Evolutionary conservation across 805 yeast genomes (phyloP), one percentile per base, ranked within the genome.

Genomic region (Clavispora santaluciae): DNA sequence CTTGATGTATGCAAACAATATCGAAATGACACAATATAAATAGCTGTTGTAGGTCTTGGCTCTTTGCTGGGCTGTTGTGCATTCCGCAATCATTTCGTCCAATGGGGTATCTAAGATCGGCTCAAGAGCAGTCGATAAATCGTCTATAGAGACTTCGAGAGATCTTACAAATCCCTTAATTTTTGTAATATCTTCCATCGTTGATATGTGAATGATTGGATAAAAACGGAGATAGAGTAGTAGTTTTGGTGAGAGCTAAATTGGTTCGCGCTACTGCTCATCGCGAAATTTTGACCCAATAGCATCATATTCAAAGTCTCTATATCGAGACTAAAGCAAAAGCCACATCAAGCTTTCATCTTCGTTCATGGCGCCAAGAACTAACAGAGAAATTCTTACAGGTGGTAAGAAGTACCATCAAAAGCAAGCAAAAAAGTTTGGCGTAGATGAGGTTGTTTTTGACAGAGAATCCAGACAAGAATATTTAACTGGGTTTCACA

Each of bases 401-500:
- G 88, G 95, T 25, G 96, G 95, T 54, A 79, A 83, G 62, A 77
- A 75, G 51, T 90, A 89, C 61, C 81, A 83, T 13, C 77, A 78
- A 39, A 83, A 81, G 50, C 83, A 80, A 38, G 49, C 39, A 15
- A 49, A 48, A 30, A 51, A 51, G 42, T 47, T 17, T 30, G 54
- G 88, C 29, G 89, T 86, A 2, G 90, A 78, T 21, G 96, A 88
- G 60, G 95, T 93, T 22, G 79, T 76, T 2, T 93, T 89, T 60
- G 93, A 93, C 62, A 78, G 79, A 48, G 85, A 75, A 15, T 75
- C 84, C n/a, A 68, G 97, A 59, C 65, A 72, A 60, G 95, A 91
- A 45, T 91, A 81, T 60, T 67, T 91, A 50, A 91, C 97, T 3
- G 99, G 99, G 30, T 91, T 91, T 62, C 98, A 93, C 63, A 91